Base-by-base conservation (phyloP, 2,329 filamentous ascomycete species). In the Pseudomassariella vexata region DNA sequence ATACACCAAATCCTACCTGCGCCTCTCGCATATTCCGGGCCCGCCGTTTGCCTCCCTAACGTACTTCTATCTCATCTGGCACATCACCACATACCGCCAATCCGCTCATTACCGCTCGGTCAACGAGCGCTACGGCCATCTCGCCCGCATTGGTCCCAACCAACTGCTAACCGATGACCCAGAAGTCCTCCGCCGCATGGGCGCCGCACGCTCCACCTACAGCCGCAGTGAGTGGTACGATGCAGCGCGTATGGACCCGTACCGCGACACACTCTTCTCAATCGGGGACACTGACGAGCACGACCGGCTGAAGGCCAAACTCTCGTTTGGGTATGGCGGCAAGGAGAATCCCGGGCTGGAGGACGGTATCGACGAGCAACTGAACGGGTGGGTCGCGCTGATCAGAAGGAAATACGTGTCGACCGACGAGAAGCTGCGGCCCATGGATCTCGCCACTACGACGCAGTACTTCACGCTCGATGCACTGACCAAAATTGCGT, bases 401-500 rank as follows among this genome's bases (percentile, higher is more conserved):
- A 34, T 52, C 19, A 25, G 38, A 3, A 37, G 36, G 8, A 44
- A 47, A 16, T 48, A 48, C 18, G 3, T 36, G 5, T 32, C 35
- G 15, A 29, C 25, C 11, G 26, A 17, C 5, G 19, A n/a, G 14
- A 19, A 18, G 5, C 29, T n/a, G 5, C 14, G 23, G 0, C 43
- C 57, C 12, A 51, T 70, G 46, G 65, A 73, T 37, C 41, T 70
- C 27, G 59, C 59, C 6, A 46, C 46, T 9, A 59, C 61, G 17
- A 54, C 61, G 6, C 61, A 66, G 19, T 70, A 57, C 49, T 62
- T 71, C 33, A 68, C 66, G 1, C 47, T 73, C 2, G 70, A 73
- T 37, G 60, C 68, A 10, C 66, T 74, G 26, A 66, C 60, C 23
- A 57, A 59, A 20, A 39, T 73, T 9, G 63, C 63, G 2, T 62